A percentile compares a stretch with the other conserved stretches of the same genome.
Evolutionary conservation across 257 asterid species (phyloP).

Genomic region (Solanum neorickii): DNA sequence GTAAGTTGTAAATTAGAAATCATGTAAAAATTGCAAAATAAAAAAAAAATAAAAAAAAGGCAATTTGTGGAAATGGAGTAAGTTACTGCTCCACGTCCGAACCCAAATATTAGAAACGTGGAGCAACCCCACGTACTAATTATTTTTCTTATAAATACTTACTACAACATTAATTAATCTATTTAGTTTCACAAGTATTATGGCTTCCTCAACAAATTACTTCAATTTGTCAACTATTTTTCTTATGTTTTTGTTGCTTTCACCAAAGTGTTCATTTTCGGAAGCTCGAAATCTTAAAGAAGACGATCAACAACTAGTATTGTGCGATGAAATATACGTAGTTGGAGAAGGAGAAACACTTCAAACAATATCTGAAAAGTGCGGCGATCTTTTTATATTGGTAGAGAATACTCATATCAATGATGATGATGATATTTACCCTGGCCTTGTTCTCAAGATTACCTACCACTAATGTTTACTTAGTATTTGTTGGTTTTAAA

Average conservation of each 20-base stretch:
- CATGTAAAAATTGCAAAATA: no score
- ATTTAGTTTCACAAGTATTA: no score
- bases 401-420: constrained; percentile 10
- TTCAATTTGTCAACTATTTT: background rate
- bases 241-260: background rate
- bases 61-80: no score
- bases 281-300: background rate
- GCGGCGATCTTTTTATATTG: constrained; percentile 5
- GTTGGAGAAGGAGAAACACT: constrained; percentile 20
- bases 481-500: background rate
- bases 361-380: constrained; percentile 7
- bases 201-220: background rate
- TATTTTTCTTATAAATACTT: no score
- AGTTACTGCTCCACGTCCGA: no score
- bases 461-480: background rate
- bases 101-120: no score
- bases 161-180: no score
- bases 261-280: background rate
- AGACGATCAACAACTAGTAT: background rate
- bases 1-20: no score
- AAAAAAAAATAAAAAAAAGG: no score
- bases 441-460: constrained; percentile 20
- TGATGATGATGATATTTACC: constrained; percentile 19
- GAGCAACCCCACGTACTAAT: no score
- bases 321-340: constrained; percentile 15